Conservation (phyloP, 1,284 basidiomycete genomes). For the Tilletia walkeri region DNA sequence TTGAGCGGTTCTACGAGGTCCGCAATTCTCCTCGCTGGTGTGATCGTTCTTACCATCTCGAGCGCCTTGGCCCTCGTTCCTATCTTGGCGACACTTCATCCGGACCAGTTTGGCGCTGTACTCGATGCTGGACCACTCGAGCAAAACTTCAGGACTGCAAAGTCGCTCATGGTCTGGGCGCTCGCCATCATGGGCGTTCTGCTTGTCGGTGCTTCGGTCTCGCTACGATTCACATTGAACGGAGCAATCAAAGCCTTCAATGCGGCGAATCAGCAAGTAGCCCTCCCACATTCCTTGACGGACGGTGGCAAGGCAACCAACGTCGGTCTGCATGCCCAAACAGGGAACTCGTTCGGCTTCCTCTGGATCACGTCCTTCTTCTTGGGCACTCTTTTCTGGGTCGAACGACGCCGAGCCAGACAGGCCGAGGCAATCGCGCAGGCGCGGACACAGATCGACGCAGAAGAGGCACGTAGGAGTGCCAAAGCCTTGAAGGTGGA, state of each 20-base stretch:
- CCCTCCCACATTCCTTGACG: not conserved
- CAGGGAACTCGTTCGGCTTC: not conserved
- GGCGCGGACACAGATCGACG: slow-evolving; percentile 3
- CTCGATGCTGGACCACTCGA: not conserved
- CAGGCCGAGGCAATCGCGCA: not conserved
- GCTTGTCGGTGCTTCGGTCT: not conserved
- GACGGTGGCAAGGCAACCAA: not conserved
- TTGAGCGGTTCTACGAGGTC: not conserved
- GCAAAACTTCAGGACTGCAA: not conserved
- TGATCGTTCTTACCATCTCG: not conserved
- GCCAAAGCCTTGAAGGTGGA: too few relatives aligned
- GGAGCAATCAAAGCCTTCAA: not conserved
- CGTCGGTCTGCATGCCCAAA: slow-evolving; percentile 8
- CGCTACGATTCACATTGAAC: not conserved
- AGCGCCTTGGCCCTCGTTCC: not conserved
- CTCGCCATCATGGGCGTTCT: not conserved
- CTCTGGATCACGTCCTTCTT: slow-evolving; percentile 6
- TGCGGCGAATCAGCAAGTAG: not conserved
- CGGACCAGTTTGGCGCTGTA: not conserved
- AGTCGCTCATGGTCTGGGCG: not conserved
- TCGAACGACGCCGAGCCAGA: not conserved
- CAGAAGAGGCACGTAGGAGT: not conserved
- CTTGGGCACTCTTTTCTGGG: not conserved
- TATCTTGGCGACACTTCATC: not conserved
- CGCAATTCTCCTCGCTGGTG: not conserved